Percentiles rank a stretch among this genome's conserved stretches.
Evolutionary conservation across 768 basidiomycete species (phyloP).

Genomic region (Boletus barrowsii): DNA sequence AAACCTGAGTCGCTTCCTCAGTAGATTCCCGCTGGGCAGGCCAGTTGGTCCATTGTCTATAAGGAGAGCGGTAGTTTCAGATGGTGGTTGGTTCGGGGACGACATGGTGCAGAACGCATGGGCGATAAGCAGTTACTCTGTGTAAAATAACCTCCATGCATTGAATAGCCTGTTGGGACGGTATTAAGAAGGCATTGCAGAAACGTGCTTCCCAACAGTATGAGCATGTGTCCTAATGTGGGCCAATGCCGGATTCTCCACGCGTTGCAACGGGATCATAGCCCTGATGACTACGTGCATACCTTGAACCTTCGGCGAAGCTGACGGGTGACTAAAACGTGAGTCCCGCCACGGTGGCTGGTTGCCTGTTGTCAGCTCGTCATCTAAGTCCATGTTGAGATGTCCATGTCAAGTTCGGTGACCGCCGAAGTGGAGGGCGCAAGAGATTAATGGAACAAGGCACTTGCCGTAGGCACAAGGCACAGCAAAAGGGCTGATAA

Average conservation of each 20-base stretch:
- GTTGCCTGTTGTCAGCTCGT: too few relatives aligned
- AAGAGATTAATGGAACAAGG: too few relatives aligned
- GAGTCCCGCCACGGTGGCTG: background rate
- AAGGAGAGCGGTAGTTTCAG: conserved; percentile 13
- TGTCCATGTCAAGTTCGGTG: too few relatives aligned
- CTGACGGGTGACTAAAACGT: background rate
- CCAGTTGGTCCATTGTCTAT: background rate
- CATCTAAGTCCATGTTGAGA: too few relatives aligned
- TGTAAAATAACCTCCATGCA: background rate
- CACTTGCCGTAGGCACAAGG: too few relatives aligned
- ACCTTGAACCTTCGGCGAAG: background rate
- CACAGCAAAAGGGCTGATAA: too few relatives aligned
- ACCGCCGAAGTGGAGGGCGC: too few relatives aligned
- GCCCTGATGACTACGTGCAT: background rate
- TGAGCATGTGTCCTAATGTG: background rate
- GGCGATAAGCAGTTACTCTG: background rate
- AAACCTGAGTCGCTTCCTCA: background rate
- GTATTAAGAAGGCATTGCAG: conserved; percentile 1
- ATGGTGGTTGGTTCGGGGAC: background rate
- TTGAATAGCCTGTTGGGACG: background rate
- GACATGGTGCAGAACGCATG: conserved; percentile 11
- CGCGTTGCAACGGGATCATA: background rate
- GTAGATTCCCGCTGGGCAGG: background rate
- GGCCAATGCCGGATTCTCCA: background rate
- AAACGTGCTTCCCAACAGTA: background rate